Base-by-base conservation (phyloP, 257 asterid genomes). In the Lithospermum erythrorhizon region DNA sequence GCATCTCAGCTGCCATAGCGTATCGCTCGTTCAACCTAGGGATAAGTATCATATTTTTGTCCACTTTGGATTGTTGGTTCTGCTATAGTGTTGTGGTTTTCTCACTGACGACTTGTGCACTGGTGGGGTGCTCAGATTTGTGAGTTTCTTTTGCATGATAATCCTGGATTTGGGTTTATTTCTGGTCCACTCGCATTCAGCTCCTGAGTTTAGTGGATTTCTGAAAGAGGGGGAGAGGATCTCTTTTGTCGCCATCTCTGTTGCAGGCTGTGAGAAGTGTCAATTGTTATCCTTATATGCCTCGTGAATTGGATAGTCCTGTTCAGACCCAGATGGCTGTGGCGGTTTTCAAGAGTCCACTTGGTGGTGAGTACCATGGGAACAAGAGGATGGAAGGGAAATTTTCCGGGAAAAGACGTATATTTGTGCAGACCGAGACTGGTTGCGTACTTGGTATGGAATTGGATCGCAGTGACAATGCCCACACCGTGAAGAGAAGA, bases 361-460 rank as follows among this genome's bases (percentile, higher is more conserved):
- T 85, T 32, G 79, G 84, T 58, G 86, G 87, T 62, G 95, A 89
- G 59, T 87, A 76, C 81, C 87, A 61, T 57, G 94, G 94, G 68
- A 71, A 68, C 62, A 74, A 70, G 51, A 73, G 93, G 81, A 72
- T 76, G 77, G 95, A 83, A 74, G 86, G 89, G 69, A 83, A 70
- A 65, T 55, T 80, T 20, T 57, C 83, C 2, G 86, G 87, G 52
- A 65, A 79, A 67, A 79, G 98, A 65, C 89, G 95, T 0, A 95
- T 87, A 58, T 90, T 90, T 75, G 96, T 87, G 19, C 98, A 87
- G 68, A 90, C 95, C 0, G 98, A 87, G 64, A 74, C 86, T 0
- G 98, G 98, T 17, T 83, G 91, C 55, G 98, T 90, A 20, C 74
- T 87, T 71, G 98, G 98, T n/a, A 85, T 90, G 96, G 98, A 90